These are phyloP conservation scores for Neurospora sp. DNA, from an alignment of 495 filamentous ascomycete species.

Conservation along the genomic window DNA sequence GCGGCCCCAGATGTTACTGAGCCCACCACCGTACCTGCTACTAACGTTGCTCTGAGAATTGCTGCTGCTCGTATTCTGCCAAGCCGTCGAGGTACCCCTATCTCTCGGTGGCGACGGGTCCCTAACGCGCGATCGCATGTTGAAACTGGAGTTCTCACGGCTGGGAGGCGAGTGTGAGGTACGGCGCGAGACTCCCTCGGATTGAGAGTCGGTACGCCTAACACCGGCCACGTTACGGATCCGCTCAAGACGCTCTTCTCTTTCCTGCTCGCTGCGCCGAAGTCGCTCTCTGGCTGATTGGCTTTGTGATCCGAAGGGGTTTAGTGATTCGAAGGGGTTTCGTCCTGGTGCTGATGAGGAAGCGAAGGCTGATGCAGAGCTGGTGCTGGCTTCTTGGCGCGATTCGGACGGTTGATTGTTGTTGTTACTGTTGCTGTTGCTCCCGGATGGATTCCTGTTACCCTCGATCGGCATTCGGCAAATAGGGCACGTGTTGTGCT, in stretches of 20 bases:
- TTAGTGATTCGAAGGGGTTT: background rate
- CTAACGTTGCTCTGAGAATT: background rate
- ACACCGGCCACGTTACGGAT: slow-evolving; percentile 12
- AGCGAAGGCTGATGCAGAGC: background rate
- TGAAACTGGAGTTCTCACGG: background rate
- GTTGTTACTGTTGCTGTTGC: slow-evolving; percentile 1
- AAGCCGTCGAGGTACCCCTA: background rate
- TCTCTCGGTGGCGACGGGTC: slow-evolving; percentile 2
- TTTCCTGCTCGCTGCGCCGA: slow-evolving; percentile 8
- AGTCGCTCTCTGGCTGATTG: background rate
- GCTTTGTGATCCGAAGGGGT: background rate
- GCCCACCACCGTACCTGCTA: background rate
- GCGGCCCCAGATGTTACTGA: background rate
- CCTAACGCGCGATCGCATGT: slow-evolving; percentile 1
- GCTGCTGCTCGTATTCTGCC: background rate
- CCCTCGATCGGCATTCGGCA: slow-evolving; percentile 65
- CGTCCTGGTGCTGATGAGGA: background rate
- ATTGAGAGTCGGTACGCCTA: background rate
- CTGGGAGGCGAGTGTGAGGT: slow-evolving; percentile 10
- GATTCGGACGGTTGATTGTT: background rate
- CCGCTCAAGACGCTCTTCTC: slow-evolving; percentile 11
- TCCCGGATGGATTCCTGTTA: background rate
- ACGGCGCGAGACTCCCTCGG: background rate
- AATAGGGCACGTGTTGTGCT: slow-evolving; percentile 86
- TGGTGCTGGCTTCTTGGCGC: background rate